Evolutionary conservation across 2,329 filamentous ascomycete genomes (phyloP).

Genomic region (Trichoderma lentiforme): DNA sequence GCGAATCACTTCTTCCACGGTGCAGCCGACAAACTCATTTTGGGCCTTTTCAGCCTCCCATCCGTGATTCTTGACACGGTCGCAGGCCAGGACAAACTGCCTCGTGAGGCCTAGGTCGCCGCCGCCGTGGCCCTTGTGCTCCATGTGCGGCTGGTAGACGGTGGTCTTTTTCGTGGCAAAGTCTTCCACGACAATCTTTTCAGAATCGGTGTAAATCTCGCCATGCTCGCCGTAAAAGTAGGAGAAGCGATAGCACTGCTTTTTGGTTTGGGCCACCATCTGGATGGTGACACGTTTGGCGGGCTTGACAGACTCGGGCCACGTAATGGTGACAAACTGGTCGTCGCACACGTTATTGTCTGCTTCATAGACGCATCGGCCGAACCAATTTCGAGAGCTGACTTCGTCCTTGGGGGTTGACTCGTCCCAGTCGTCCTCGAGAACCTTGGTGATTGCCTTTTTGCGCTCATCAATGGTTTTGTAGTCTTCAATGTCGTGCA

Average conservation of each 20-base stretch:
- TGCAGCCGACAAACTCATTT: slow-evolving; percentile 72
- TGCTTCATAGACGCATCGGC: slow-evolving; percentile 89
- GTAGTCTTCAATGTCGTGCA: slow-evolving; percentile 85
- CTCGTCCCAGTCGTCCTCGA: slow-evolving; percentile 53
- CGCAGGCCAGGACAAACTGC: slow-evolving; percentile 79
- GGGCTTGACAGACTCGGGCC: slow-evolving; percentile 66
- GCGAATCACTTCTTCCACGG: slow-evolving; percentile 79
- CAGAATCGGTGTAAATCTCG: slow-evolving; percentile 82
- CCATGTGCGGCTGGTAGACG: slow-evolving; percentile 31
- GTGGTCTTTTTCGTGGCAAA: slow-evolving; percentile 36
- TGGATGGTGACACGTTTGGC: slow-evolving; percentile 88
- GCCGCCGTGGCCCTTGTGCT: slow-evolving; percentile 40
- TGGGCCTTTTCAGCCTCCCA: slow-evolving; percentile 70
- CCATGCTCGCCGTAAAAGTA: slow-evolving; percentile 82
- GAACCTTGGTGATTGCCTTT: slow-evolving; percentile 41
- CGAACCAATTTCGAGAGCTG: slow-evolving; percentile 69
- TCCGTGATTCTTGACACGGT: slow-evolving; percentile 69
- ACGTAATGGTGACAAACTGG: slow-evolving; percentile 81
- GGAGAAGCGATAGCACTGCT: slow-evolving; percentile 81
- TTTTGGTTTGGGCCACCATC: slow-evolving; percentile 88
- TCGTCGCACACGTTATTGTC: slow-evolving; percentile 95
- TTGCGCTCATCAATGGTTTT: slow-evolving; percentile 41
- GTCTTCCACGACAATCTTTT: slow-evolving; percentile 70
- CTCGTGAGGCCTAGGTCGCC: slow-evolving; percentile 60
- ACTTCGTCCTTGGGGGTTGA: slow-evolving; percentile 46